Base-by-base conservation (phyloP, 352 stramenopile species). In the Pythium aphanidermatum region DNA sequence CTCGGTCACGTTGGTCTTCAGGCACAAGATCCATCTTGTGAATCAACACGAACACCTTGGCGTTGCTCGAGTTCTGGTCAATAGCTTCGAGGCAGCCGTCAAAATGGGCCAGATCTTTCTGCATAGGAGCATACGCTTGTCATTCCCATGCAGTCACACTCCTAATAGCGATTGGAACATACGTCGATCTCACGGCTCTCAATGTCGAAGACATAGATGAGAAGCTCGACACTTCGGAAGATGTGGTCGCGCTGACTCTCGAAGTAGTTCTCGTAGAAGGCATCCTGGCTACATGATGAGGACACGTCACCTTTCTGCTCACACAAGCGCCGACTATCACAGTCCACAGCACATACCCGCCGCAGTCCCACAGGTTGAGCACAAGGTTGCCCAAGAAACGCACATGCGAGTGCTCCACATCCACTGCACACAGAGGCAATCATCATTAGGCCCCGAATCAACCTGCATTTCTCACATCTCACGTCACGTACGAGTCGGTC, bases 151-250 rank as follows among this genome's bases (percentile, higher is more conserved):
- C 31, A 20, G 27, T 24, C 39, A 54, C n/a, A n/a, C n/a, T n/a
- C n/a, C n/a, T n/a, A n/a, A n/a, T n/a, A n/a, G n/a, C n/a, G n/a
- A n/a, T n/a, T n/a, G n/a, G 11, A 39, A 57, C 36, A 38, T 32
- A 86, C 75, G 47, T 89, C 73, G 17, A 92, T 74, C 38, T 90
- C 74, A 25, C 78, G 74, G 41, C 71, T 89, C 40, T 99, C 95
- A 67, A 99, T 98, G 68, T 99, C 95, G 69, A 99, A 99, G 5
- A 99, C 96, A 61, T 99, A 99, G 64, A 99, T 99, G 26, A 94
- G 66, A 42, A 98, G 60, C 70, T 99, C 96, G 21, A 99, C 97
- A 55, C 85, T 97, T 27, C 95, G 83, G 77, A 99, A 99, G 58
- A 99, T 99, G 52, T 98, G 96, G 59, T 99, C 95, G n/a, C 96